Evolutionary conservation across 768 basidiomycete genomes (phyloP).

Genomic region (Mycena olivaceomarginata): DNA sequence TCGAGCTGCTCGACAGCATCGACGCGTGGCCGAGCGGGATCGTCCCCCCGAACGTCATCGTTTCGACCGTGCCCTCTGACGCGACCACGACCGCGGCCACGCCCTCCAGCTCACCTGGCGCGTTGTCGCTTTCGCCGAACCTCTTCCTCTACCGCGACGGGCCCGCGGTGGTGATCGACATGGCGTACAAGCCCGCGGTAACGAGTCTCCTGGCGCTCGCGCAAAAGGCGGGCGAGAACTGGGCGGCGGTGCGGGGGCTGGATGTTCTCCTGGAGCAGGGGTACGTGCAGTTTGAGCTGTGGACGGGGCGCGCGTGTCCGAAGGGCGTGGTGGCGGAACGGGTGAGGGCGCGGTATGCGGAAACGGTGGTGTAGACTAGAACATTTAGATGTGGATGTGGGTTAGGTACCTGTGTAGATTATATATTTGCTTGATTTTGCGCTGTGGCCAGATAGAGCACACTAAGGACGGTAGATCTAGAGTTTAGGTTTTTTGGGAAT

Average conservation of each 20-base stretch:
- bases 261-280: conserved; percentile 94
- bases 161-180: conserved; percentile 87
- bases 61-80: conserved; percentile 91
- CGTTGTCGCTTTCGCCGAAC: conserved; percentile 71
- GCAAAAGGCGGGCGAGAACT: conserved; percentile 66
- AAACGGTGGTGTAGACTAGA: conserved; percentile 26
- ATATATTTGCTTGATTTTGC: too few relatives aligned
- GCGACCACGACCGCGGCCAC: conserved; percentile 74
- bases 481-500: too few relatives aligned
- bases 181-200: conserved; percentile 94
- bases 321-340: conserved; percentile 63
- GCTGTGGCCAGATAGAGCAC: background rate
- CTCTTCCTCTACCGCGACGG: conserved; percentile 74
- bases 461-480: background rate
- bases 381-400: background rate
- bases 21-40: conserved; percentile 68
- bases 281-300: conserved; percentile 87
- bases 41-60: conserved; percentile 80
- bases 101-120: conserved; percentile 52
- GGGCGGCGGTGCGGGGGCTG: conserved; percentile 86
- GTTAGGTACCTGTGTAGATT: too few relatives aligned
- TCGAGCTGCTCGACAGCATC: conserved; percentile 78
- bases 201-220: conserved; percentile 89
- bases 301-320: conserved; percentile 85
- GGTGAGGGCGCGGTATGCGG: conserved; percentile 69